Base-by-base conservation (phyloP, 1,284 basidiomycete species). In the Dichomitus squalens region DNA sequence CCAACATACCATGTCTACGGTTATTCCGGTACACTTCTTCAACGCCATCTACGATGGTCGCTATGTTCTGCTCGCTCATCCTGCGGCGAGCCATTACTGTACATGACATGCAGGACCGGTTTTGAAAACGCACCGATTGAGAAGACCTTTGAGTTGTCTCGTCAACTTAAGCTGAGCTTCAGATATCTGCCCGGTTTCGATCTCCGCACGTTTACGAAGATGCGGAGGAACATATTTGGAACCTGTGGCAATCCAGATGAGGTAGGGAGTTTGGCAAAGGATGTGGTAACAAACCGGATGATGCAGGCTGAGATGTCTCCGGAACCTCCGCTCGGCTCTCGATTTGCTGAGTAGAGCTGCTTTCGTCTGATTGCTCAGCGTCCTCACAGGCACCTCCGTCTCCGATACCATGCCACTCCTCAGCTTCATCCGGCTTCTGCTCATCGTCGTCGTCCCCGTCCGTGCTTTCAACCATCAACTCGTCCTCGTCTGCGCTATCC, bases 11-110 rank as follows among this genome's bases (percentile, higher is more conserved):
- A 72, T 96, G 89, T 55, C 96, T 83, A 38, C 90, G 80, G 72
- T 95, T 75, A 39, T 86, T 83, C 54, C 89, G 79, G 70, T 96
- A 98, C 7, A 95, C 72, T 4, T 83, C 83, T 67, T 96, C 92
- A 27, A 96, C 79, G 46, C 86, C 84, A 46, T 86, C 83, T 7
- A 98, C 69, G 43, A 98, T 93, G 0, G 84, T 81, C 8, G 85
- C 82, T 57, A 98, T 88, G 67, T 98, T 98, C 71, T 90, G 91
- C 72, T 98, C 96, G 65, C 89, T 93, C 85, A 95, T 80, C 64
- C 93, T 94, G 18, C 51, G 11, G 3, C 4, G 20, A 1, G 7
- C 11, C 3, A 31, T 57, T 18, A 58, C 21, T 14, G 55, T 41
- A 49, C 38, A 53, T 20, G n/a, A n/a, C n/a, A 7, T 31, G 7